A percentile compares a stretch with the other conserved stretches of the same genome.
Evolutionary conservation across 257 asterid species (phyloP).

Genomic region (Fraxinus pennsylvanica): DNA sequence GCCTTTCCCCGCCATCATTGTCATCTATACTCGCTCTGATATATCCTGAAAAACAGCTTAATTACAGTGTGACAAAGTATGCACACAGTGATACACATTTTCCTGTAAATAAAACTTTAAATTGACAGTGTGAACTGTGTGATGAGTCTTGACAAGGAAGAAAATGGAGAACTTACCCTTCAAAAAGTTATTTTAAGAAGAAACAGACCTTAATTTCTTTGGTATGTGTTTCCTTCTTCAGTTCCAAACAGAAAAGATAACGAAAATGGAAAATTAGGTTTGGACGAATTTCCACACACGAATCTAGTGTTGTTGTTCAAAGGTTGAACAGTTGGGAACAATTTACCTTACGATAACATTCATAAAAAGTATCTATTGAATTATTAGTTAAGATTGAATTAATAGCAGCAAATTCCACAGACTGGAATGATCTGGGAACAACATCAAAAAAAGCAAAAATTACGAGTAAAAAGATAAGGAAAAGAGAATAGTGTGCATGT

Average conservation of each 20-base stretch:
- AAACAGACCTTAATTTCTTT: not conserved
- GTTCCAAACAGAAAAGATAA: constrained; percentile 38
- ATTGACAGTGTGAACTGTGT: no score
- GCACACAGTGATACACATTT: not conserved
- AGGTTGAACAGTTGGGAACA: no score
- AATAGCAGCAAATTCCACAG: no score
- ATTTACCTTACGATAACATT: no score
- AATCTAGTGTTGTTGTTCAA: constrained; percentile 32
- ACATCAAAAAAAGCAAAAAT: no score
- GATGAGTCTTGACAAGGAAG: not conserved
- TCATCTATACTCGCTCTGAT: not conserved
- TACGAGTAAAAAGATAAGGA: no score
- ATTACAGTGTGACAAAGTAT: no score
- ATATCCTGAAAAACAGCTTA: not conserved
- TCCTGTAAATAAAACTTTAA: no score
- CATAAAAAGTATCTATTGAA: no score
- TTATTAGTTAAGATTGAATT: no score
- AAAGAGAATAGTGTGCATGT: no score
- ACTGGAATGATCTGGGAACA: no score
- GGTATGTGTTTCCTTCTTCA: not conserved
- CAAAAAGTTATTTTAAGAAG: not conserved
- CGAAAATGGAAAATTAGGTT: constrained; percentile 19
- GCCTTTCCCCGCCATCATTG: constrained; percentile 48
- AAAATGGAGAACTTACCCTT: not conserved
- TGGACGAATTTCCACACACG: constrained; percentile 39